Percentiles rank a stretch among this genome's conserved stretches.
Conservation (phyloP, 2,329 filamentous ascomycete genomes). For the Aspergillus bombycis region DNA sequence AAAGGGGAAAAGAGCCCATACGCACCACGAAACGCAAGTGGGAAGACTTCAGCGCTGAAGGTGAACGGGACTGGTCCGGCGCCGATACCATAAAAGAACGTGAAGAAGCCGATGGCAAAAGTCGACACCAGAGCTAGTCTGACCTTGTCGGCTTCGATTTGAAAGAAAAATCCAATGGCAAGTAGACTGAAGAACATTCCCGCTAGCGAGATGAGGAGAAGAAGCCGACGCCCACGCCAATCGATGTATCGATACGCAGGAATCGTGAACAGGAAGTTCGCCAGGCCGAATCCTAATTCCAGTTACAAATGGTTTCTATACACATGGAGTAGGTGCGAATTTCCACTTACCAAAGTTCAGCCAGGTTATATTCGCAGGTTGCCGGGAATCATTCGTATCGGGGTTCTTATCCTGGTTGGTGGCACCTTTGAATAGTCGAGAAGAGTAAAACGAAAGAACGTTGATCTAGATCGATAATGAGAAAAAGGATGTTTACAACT, state of each 20-base stretch:
- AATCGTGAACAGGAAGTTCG: constrained; percentile 35
- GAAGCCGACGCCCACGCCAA: constrained; percentile 27
- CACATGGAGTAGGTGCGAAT: too few species aligned
- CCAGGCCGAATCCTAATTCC: constrained; percentile 27
- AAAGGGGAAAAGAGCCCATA: background rate
- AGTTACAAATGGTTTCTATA: background rate
- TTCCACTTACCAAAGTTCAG: constrained; percentile 26
- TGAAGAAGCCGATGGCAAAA: constrained; percentile 37
- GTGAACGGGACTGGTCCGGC: constrained; percentile 35
- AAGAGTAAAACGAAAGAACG: constrained; percentile 35
- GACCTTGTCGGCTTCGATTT: constrained; percentile 14
- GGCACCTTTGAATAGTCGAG: constrained; percentile 23
- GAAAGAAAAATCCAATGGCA: constrained; percentile 28
- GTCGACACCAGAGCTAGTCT: constrained; percentile 26
- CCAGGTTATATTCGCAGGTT: constrained; percentile 16
- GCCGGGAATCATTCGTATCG: constrained; percentile 11
- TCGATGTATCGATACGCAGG: constrained; percentile 34
- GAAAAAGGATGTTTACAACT: background rate
- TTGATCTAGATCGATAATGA: constrained; percentile 26
- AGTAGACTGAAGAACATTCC: constrained; percentile 32
- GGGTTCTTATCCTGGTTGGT: background rate
- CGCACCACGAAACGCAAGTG: constrained; percentile 25
- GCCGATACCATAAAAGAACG: constrained; percentile 51
- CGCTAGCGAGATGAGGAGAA: constrained; percentile 31
- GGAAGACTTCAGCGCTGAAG: constrained; percentile 28